Evolutionary conservation across 768 basidiomycete genomes (phyloP).

Genomic region (Lactarius sanguifluus): DNA sequence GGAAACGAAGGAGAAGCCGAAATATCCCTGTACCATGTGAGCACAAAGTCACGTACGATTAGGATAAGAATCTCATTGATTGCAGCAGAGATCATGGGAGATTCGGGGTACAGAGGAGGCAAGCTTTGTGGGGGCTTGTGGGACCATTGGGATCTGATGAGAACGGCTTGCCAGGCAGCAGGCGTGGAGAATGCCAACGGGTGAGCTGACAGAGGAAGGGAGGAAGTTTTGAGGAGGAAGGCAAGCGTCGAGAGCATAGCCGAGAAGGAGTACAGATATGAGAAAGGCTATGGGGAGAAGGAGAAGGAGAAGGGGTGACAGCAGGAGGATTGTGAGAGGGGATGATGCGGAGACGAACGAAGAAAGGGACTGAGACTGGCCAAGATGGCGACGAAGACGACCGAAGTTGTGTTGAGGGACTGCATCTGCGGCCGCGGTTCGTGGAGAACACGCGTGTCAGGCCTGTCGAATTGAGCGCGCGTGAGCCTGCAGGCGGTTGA

Average conservation of each 20-base stretch:
- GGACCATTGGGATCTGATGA: conserved; percentile 90
- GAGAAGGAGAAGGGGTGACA: conserved; percentile 60
- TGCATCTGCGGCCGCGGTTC: conserved; percentile 14
- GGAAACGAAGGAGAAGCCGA: conserved; percentile 91
- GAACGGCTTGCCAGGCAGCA: conserved; percentile 91
- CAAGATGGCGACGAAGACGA: conserved; percentile 55
- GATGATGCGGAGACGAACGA: conserved; percentile 59
- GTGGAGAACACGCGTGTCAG: not conserved
- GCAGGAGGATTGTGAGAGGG: conserved; percentile 60
- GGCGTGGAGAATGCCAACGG: conserved; percentile 88
- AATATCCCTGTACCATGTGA: conserved; percentile 84
- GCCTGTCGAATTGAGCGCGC: not conserved
- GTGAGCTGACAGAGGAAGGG: conserved; percentile 58
- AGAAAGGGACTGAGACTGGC: conserved; percentile 56
- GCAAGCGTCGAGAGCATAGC: conserved; percentile 55
- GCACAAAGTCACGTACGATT: conserved; percentile 83
- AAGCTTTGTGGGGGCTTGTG: conserved; percentile 66
- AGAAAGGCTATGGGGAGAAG: conserved; percentile 43
- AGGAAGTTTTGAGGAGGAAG: conserved; percentile 37
- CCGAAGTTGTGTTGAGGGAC: conserved; percentile 37
- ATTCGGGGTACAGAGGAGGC: conserved; percentile 62
- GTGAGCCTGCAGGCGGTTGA: no score
- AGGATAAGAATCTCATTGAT: conserved; percentile 80
- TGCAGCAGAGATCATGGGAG: conserved; percentile 63
- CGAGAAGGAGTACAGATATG: conserved; percentile 53